Evolutionary conservation across 768 basidiomycete species (phyloP), one percentile per base, ranked within the genome.

Genomic region (Multifurca ochricompacta): DNA sequence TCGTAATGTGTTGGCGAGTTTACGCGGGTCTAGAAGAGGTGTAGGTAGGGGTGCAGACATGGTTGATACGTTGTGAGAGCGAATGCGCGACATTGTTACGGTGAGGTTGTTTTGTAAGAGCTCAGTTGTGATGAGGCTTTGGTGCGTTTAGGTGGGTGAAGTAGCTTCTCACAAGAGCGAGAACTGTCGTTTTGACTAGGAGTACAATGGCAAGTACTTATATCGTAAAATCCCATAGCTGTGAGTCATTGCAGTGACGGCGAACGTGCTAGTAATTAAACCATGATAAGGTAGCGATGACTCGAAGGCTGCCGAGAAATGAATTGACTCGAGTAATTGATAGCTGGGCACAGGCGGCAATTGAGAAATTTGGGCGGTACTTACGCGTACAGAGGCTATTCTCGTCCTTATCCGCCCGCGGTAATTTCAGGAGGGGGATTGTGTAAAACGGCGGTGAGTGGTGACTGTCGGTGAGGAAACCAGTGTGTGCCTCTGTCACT

Each of bases 211-310:
- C 23, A 25, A 18, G 37, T 28, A 41, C 52, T 35, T 57, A 57
- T 57, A 35, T 3, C 23, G 40, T 18, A 2, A 11, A 1, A 4
- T 9, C n/a, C 8, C 25, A 1, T 6, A 14, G 40, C 39, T 21
- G 39, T 42, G 56, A 52, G 56, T 57, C 56, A 52, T 56, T 11
- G 43, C 37, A 18, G 39, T 19, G 50, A 21, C 16, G 6, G 34
- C 40, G 30, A 50, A 44, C 34, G 54, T 36, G 42, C 42, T 42
- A 18, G 41, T 16, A 18, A 10, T 14, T 10, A 37, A 6, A 3
- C 4, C 25, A n/a, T 49, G 35, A 44, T 50, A 45, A 43, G 51
- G 13, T 5, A 8, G 27, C 27, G 3, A 18, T 55, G 54, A 49
- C 54, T 40, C 48, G 39, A 31, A 21, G n/a, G 28, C 30, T 28